Percentiles rank a stretch among this genome's conserved stretches.
phyloP scores from a whole-genome alignment of 2,329 filamentous ascomycete species.

The Penicillium sp. region DNA sequence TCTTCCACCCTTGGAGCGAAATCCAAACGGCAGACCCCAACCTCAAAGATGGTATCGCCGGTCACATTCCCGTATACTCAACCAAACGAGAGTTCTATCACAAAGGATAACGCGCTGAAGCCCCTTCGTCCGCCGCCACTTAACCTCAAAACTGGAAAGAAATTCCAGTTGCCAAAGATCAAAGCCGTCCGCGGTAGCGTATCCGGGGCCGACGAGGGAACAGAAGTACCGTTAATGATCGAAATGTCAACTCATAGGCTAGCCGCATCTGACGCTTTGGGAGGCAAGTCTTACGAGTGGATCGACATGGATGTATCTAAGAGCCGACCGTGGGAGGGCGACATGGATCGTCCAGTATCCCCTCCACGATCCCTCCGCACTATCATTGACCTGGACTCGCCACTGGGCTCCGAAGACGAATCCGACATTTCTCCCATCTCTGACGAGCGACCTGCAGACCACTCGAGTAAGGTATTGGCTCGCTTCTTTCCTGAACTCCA shows the following conservation, averaged over 20 bases:
- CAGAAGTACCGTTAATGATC: conserved; percentile 1
- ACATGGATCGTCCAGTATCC: conserved; percentile 8
- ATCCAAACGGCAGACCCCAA: not conserved
- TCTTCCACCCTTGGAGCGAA: not conserved
- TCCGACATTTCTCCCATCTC: conserved; percentile 30
- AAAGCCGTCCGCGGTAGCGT: conserved; percentile 4
- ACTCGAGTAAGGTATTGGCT: conserved; percentile 20
- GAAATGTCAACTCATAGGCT: not conserved
- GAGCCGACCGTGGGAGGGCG: conserved; percentile 2
- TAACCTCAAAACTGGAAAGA: conserved; percentile 1
- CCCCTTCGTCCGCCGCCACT: conserved; percentile 10
- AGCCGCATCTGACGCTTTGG: not conserved
- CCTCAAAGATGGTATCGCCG: conserved; percentile 9
- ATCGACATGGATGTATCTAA: not conserved
- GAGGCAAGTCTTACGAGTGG: not conserved
- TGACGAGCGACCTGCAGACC: conserved; percentile 12
- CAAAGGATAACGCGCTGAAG: conserved; percentile 1
- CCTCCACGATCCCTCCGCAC: conserved; percentile 9
- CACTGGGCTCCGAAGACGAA: conserved; percentile 15
- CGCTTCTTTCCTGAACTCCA: conserved; percentile 34
- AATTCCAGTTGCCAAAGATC: not conserved
- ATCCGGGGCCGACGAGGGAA: not conserved
- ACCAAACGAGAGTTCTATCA: not conserved
- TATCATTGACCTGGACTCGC: conserved; percentile 15
- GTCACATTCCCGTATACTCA: conserved; percentile 1